These are phyloP conservation scores for Neurospora sp. DNA, from an alignment of 495 filamentous ascomycete species.

Conservation along the genomic window DNA sequence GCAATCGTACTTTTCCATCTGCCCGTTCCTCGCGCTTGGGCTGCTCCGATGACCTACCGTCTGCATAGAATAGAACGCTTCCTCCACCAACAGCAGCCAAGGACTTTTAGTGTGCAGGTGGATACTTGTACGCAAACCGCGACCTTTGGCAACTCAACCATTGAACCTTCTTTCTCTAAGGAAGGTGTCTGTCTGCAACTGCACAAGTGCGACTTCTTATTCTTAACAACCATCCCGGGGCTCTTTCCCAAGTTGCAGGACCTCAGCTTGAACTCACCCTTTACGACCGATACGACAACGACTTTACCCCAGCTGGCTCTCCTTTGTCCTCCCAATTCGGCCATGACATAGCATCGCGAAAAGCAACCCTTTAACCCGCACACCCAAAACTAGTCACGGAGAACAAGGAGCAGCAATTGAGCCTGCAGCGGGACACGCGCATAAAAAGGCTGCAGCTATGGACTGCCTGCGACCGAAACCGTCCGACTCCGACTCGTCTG, in stretches of 20 bases:
- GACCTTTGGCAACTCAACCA: neutral
- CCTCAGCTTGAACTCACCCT: neutral
- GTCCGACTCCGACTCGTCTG: slow-evolving; percentile 16
- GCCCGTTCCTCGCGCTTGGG: neutral
- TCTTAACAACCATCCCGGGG: neutral
- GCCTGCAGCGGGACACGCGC: neutral
- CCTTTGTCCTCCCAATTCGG: neutral
- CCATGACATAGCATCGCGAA: slow-evolving; percentile 17
- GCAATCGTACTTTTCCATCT: neutral
- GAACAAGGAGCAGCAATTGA: neutral
- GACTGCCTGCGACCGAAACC: slow-evolving; percentile 13
- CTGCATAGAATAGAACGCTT: neutral
- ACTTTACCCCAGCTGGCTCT: neutral
- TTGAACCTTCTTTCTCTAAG: neutral
- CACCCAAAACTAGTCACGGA: neutral
- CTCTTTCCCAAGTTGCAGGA: neutral
- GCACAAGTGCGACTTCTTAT: neutral
- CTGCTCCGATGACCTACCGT: neutral
- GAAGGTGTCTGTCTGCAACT: neutral
- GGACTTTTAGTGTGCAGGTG: neutral
- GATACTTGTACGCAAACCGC: neutral
- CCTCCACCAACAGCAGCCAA: neutral
- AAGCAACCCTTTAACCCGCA: neutral
- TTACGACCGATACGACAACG: neutral
- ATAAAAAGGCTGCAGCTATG: slow-evolving; percentile 11